These are phyloP conservation scores for Skeletonema potamos DNA, from an alignment of 108 stramenopile species.

Conservation along the genomic window DNA sequence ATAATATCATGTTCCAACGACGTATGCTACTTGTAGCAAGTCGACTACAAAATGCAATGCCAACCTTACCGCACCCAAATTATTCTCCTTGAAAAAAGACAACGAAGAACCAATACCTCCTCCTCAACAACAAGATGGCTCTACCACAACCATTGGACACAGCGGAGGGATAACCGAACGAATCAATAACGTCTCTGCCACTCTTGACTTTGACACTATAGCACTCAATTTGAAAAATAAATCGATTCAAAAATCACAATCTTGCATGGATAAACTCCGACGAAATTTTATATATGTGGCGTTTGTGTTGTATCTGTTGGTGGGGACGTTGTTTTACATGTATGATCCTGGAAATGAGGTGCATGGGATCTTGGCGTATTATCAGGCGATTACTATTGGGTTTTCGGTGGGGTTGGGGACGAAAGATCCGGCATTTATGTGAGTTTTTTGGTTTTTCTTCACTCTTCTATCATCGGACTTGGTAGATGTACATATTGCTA, in stretches of 20 bases:
- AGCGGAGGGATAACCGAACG: neutral
- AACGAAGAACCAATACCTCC: neutral
- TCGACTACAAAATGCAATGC: neutral
- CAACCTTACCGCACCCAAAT: neutral
- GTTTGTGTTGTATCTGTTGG: constrained; percentile 11
- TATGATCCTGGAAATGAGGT: constrained; percentile 6
- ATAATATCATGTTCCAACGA: neutral
- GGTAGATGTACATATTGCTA: too few species aligned
- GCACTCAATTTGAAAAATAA: neutral
- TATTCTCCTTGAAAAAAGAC: neutral
- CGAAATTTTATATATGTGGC: neutral
- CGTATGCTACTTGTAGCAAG: neutral
- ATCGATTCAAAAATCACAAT: neutral
- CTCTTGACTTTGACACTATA: neutral
- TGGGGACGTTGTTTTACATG: constrained; percentile 17
- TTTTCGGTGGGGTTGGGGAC: constrained; percentile 28
- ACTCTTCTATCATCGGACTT: too few species aligned
- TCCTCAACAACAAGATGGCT: neutral
- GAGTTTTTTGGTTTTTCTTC: too few species aligned
- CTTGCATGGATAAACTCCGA: neutral
- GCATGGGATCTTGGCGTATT: neutral
- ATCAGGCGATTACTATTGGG: constrained; percentile 34
- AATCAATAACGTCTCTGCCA: neutral
- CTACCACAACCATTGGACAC: neutral
- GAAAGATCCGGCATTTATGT: constrained; percentile 17